Evolutionary conservation across 1,139 yeast species (phyloP), one percentile per base, ranked within the genome.

Genomic region (Geotrichum histeridarum): DNA sequence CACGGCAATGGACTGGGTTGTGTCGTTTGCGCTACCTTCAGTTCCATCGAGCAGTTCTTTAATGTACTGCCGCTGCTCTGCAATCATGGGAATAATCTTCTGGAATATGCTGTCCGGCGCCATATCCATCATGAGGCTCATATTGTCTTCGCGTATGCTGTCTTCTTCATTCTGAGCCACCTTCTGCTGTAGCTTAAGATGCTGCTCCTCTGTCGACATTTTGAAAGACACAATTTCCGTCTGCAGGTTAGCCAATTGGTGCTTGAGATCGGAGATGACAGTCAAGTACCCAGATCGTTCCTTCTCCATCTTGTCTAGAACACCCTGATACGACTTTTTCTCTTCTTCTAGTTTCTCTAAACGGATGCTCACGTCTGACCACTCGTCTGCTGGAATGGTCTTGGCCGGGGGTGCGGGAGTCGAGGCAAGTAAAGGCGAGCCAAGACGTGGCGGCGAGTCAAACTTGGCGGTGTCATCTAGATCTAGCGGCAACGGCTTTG

Each of bases 61-160:
- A 31, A 53, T 53, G 27, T 53, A 53, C n/a, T 31, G 39, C 6
- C 44, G 48, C 47, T 53, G 55, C 31, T 53, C 53, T 18, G 53
- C 55, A 22, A 53, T 39, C 48, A 43, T 51, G 27, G 55, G 55
- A 9, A 49, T 17, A 11, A 53, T 36, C 22, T 39, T 53, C 35
- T 53, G 50, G 27, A 53, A 49, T 27, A 53, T 48, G 30, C 53
- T 45, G 22, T 49, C 41, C 8, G 53, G 53, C 6, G 50, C 50
- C 17, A 43, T 9, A 36, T 45, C 54, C 42, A 43, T 36, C 39
- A 42, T 30, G 14, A 32, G n/a, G 30, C 37, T 46, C 38, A 37
- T 6, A 22, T 22, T 32, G 43, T 36, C 42, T 33, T 37, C 50
- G 42, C 35, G 22, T 3, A 33, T 9, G 15, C 33, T 36, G 2